A percentile compares a stretch with the other conserved stretches of the same genome.
Conservation (phyloP, 306 rosid species). For the Cicer judaicum region DNA sequence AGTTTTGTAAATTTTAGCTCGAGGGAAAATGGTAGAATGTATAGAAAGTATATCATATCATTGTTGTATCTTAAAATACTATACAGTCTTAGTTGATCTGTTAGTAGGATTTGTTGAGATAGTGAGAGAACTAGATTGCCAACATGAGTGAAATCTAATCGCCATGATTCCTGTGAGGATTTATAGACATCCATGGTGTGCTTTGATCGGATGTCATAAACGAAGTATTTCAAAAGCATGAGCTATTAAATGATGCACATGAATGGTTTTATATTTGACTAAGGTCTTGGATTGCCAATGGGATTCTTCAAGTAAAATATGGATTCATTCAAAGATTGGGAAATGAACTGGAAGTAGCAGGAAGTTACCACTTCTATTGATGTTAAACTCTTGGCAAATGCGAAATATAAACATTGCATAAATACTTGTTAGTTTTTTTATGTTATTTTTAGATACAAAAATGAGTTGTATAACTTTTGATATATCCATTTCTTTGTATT, state of each 20-base stretch:
- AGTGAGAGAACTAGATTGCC: background rate
- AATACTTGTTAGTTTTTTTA: constrained; percentile 5
- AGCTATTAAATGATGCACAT: background rate
- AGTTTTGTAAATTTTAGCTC: background rate
- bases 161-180: constrained; percentile 12
- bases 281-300: constrained; percentile 5
- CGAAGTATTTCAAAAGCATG: background rate
- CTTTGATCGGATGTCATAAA: constrained; percentile 3
- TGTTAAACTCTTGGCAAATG: constrained; percentile 27
- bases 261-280: constrained; percentile 1
- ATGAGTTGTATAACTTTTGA: constrained; percentile 13
- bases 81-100: background rate
- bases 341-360: constrained; percentile 1
- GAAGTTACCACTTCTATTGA: constrained; percentile 12
- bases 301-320: constrained; percentile 3
- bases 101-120: background rate
- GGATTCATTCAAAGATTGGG: background rate
- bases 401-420: background rate
- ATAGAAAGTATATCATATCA: background rate
- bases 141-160: background rate
- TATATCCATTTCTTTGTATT: constrained; percentile 35
- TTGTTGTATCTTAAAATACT: background rate
- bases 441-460: constrained; percentile 1
- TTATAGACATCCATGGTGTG: background rate
- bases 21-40: background rate